phyloP scores from a whole-genome alignment of 2,329 filamentous ascomycete genomes.

The Ascochyta viciae-villosae region DNA sequence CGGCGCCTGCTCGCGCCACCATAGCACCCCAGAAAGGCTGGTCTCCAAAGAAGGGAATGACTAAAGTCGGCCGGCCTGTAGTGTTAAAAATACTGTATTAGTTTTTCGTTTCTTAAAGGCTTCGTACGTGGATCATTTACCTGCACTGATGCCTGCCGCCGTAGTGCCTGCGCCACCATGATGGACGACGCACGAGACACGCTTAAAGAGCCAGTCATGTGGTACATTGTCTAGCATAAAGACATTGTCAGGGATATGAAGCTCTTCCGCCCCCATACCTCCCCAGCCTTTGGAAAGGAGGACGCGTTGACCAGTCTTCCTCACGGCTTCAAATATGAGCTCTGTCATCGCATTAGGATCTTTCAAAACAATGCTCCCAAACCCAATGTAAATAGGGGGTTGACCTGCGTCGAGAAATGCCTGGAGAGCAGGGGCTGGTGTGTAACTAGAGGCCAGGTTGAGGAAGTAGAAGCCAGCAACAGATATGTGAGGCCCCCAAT shows the following conservation, averaged over 20 bases:
- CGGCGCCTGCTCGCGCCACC: slow-evolving; percentile 59
- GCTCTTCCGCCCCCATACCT: slow-evolving; percentile 70
- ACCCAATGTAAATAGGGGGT: slow-evolving; percentile 42
- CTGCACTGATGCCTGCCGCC: slow-evolving; percentile 56
- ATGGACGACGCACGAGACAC: slow-evolving; percentile 79
- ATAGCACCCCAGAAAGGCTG: slow-evolving; percentile 64
- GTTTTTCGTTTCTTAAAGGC: no score
- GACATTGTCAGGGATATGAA: slow-evolving; percentile 67
- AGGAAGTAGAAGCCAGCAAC: slow-evolving; percentile 40
- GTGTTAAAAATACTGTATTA: no score
- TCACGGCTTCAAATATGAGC: slow-evolving; percentile 37
- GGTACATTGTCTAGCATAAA: slow-evolving; percentile 70
- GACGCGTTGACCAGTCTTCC: slow-evolving; percentile 68
- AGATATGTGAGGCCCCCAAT: slow-evolving; percentile 28
- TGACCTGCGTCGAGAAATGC: slow-evolving; percentile 34
- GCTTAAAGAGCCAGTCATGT: slow-evolving; percentile 81
- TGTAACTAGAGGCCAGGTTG: slow-evolving; percentile 26
- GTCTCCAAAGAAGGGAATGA: slow-evolving; percentile 66
- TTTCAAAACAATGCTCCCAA: slow-evolving; percentile 41
- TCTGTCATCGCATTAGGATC: slow-evolving; percentile 36
- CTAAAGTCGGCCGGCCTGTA: slow-evolving; percentile 54
- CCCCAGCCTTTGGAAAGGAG: slow-evolving; percentile 86
- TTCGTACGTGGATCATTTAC: no score
- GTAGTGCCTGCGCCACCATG: slow-evolving; percentile 75
- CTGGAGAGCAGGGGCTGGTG: slow-evolving; percentile 26